phyloP scores from a whole-genome alignment of 1,139 yeast genomes.

The Suhomyces terraborum region DNA sequence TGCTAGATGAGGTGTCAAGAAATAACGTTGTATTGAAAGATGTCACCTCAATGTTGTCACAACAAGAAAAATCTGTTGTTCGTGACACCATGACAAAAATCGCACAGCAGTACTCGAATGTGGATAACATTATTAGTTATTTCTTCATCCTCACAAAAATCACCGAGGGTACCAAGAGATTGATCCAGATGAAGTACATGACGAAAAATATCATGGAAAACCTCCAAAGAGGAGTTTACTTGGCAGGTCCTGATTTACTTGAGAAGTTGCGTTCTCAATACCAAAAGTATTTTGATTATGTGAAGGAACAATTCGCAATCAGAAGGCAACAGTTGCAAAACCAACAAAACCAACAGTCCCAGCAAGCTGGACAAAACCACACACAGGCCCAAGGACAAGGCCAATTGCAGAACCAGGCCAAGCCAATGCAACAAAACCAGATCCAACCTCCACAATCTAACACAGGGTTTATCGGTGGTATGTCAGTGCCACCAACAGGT shows the following conservation, averaged over 20 bases:
- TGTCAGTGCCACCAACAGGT: slow-evolving; percentile 7
- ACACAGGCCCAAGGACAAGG: not conserved
- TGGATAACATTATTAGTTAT: slow-evolving; percentile 76
- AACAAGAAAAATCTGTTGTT: slow-evolving; percentile 65
- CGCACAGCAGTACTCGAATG: slow-evolving; percentile 65
- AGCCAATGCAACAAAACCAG: not conserved
- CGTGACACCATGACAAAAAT: slow-evolving; percentile 58
- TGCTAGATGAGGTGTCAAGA: slow-evolving; percentile 68
- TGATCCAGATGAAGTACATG: slow-evolving; percentile 78
- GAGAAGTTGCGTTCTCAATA: slow-evolving; percentile 72
- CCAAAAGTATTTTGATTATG: slow-evolving; percentile 72
- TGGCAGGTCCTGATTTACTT: slow-evolving; percentile 68
- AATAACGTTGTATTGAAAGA: slow-evolving; percentile 69
- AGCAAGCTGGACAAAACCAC: slow-evolving; percentile 1
- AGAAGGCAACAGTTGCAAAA: slow-evolving; percentile 38
- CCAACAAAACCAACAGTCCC: slow-evolving; percentile 20
- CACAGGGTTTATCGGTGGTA: slow-evolving; percentile 7
- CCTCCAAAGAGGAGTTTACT: slow-evolving; percentile 59
- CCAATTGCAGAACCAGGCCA: not conserved
- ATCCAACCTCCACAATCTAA: not conserved
- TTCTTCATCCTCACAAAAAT: slow-evolving; percentile 74
- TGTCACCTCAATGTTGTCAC: slow-evolving; percentile 58
- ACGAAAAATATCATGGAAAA: slow-evolving; percentile 74
- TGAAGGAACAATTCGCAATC: slow-evolving; percentile 50
- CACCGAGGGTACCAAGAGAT: slow-evolving; percentile 70